A percentile compares a stretch with the other conserved stretches of the same genome.
Evolutionary conservation across 345 rosid species (phyloP).

Genomic region (Orychophragmus violaceus): DNA sequence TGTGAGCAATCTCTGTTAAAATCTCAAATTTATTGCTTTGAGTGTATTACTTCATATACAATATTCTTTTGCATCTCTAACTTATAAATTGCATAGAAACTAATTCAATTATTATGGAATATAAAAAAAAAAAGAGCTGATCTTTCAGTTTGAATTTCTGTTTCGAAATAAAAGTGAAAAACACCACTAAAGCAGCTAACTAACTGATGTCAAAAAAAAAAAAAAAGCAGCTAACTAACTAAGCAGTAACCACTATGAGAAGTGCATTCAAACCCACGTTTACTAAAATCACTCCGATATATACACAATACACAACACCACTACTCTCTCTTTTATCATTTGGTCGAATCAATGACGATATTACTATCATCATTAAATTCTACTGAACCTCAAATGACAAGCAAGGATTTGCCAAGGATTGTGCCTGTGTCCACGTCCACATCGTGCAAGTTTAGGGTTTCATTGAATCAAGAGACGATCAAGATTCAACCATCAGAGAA

Average conservation of each 20-base stretch:
- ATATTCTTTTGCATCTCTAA: neutral
- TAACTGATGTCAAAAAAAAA: no score
- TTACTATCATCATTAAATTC: neutral
- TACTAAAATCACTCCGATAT: neutral
- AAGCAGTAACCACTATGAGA: neutral
- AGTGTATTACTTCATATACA: neutral
- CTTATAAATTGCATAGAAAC: neutral
- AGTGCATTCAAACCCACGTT: constrained; percentile 9
- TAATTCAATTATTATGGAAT: no score
- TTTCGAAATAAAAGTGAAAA: no score
- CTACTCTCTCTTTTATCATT: no score
- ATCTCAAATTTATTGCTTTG: neutral
- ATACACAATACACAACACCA: constrained; percentile 3
- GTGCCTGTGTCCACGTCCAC: neutral
- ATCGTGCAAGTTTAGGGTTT: constrained; percentile 1
- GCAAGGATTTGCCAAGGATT: neutral
- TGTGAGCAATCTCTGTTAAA: constrained; percentile 11
- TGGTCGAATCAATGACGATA: neutral
- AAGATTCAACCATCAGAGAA: constrained; percentile 29
- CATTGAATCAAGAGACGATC: constrained; percentile 22
- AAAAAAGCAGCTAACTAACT: neutral
- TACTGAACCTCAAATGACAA: neutral
- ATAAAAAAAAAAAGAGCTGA: no score
- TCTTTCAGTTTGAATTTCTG: no score
- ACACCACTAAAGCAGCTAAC: no score